Conservation (phyloP, 2,329 filamentous ascomycete genomes). For the Chalara sp. region DNA sequence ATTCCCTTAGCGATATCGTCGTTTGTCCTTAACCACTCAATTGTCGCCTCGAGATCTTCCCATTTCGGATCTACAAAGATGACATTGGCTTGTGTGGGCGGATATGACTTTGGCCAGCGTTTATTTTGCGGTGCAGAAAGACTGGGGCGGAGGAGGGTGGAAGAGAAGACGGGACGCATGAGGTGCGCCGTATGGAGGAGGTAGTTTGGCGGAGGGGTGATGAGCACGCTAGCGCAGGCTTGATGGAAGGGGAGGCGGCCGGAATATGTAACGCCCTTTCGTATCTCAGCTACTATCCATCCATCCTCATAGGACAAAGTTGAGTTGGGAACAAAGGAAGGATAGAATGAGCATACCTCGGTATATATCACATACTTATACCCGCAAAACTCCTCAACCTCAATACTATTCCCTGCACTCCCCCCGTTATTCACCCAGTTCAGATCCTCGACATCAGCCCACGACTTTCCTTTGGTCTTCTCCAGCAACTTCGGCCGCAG, state of each 20-base stretch:
- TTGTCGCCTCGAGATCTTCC: conserved; percentile 41
- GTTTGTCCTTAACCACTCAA: conserved; percentile 39
- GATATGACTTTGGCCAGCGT: conserved; percentile 34
- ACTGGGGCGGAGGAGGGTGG: conserved; percentile 16
- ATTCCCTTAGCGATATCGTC: conserved; percentile 39
- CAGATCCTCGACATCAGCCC: conserved; percentile 43
- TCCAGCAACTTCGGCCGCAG: conserved; percentile 18
- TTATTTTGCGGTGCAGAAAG: conserved; percentile 7
- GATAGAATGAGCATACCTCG: conserved; percentile 26
- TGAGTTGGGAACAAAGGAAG: no score
- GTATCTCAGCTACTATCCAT: not conserved
- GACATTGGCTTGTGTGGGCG: conserved; percentile 35
- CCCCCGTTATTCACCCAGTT: conserved; percentile 15
- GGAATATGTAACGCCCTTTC: conserved; percentile 42
- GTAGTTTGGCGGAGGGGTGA: conserved; percentile 41
- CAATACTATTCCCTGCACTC: conserved; percentile 38
- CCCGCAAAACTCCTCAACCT: conserved; percentile 43
- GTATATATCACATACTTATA: conserved; percentile 46
- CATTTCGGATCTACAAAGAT: conserved; percentile 45
- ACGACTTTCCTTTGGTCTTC: conserved; percentile 27
- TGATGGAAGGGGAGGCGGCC: conserved; percentile 45
- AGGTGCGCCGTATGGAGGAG: conserved; percentile 45
- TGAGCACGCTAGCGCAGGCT: conserved; percentile 40
- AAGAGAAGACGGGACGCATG: conserved; percentile 37
- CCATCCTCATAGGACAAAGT: not conserved